These are phyloP conservation scores for Pichia manshurica DNA, from an alignment of 805 yeast genomes.

Conservation along the genomic window DNA sequence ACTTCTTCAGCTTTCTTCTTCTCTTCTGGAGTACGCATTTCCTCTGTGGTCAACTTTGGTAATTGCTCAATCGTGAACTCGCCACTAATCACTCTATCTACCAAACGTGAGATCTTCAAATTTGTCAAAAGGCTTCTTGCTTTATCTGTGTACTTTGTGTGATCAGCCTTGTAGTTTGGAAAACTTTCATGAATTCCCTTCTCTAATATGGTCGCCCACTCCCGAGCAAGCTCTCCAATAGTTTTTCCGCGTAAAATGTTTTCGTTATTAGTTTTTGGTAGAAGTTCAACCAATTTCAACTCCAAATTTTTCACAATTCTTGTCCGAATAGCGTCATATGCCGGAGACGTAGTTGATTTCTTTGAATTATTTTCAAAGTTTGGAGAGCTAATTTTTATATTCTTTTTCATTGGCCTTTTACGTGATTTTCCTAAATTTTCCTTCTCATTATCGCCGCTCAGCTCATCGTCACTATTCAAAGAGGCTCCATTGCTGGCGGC, in stretches of 20 bases:
- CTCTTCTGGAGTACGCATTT: slow-evolving; percentile 67
- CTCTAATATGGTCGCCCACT: slow-evolving; percentile 51
- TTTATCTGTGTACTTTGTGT: slow-evolving; percentile 53
- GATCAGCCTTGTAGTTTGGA: slow-evolving; percentile 12
- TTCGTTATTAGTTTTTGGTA: slow-evolving; percentile 31
- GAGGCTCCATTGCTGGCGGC: background rate
- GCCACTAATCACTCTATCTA: slow-evolving; percentile 51
- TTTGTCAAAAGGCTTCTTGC: slow-evolving; percentile 62
- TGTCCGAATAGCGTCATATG: slow-evolving; percentile 1
- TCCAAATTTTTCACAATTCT: slow-evolving; percentile 23
- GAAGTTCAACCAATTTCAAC: slow-evolving; percentile 37
- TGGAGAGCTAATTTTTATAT: background rate
- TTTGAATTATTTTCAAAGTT: background rate
- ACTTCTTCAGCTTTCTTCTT: slow-evolving; percentile 65
- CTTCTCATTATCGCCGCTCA: slow-evolving; percentile 5
- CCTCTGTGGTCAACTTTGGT: slow-evolving; percentile 63
- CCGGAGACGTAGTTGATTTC: background rate
- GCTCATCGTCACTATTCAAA: slow-evolving; percentile 7
- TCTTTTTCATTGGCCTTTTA: background rate
- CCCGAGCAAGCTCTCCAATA: slow-evolving; percentile 32
- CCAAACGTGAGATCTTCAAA: slow-evolving; percentile 51
- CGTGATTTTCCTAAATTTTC: background rate
- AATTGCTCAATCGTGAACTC: slow-evolving; percentile 51
- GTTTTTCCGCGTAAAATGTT: slow-evolving; percentile 15
- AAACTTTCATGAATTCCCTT: slow-evolving; percentile 25